Evolutionary conservation across 73 alveolate genomes (phyloP), one percentile per base, ranked within the genome.

Genomic region (Effrenium voratum): DNA sequence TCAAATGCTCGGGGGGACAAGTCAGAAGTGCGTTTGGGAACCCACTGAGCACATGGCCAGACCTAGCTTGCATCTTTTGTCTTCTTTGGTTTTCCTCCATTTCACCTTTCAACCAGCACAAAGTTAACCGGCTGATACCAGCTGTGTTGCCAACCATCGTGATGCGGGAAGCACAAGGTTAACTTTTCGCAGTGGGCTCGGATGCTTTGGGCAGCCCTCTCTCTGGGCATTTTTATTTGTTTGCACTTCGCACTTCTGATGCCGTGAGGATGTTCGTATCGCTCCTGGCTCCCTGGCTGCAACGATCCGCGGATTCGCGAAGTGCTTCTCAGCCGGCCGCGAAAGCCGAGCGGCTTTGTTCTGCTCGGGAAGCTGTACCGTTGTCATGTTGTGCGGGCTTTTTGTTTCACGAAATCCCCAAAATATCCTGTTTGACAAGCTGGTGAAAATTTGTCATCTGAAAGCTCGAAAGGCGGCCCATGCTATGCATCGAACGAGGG

Each of bases 221-320:
- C 1, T 57, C 72, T 57, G n/a, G n/a, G n/a, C n/a, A n/a, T n/a
- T n/a, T n/a, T n/a, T n/a, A n/a, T n/a, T n/a, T n/a, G n/a, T n/a
- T n/a, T n/a, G n/a, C n/a, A n/a, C n/a, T n/a, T n/a, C n/a, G n/a
- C n/a, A n/a, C n/a, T n/a, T n/a, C n/a, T n/a, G n/a, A n/a, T n/a
- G n/a, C n/a, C n/a, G n/a, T 63, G 49, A 87, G 95, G 95, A 87
- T 87, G 68, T 87, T 87, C 43, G 26, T 63, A 34, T 87, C 95
- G 2, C 47, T 87, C n/a, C 38, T 87, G 84, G 94, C 8, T 12
- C 15, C 77, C 30, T 22, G 55, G 93, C 43, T n/a, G 93, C 93
- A 83, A 15, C 40, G 26, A 41, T 79, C 30, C 32, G 16, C 10
- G 32, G 38, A 32, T 57, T 45, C 46, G 72, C 55, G 79, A n/a